Evolutionary conservation across 192 early-diverging fungal species (phyloP), one percentile per base, ranked within the genome.

Genomic region (Coemansia reversa): DNA sequence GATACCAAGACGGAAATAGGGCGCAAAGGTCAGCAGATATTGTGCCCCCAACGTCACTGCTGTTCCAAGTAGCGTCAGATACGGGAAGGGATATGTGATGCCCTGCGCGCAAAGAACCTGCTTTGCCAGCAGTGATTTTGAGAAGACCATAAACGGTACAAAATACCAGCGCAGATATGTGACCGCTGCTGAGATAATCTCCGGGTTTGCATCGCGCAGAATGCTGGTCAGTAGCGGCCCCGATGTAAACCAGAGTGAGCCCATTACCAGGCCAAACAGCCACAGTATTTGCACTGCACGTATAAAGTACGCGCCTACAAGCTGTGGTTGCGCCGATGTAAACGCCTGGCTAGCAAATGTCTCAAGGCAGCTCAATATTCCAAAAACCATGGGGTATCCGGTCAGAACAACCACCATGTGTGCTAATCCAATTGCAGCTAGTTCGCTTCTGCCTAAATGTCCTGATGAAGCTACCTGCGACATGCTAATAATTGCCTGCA

Each of bases 261-360:
- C 77, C 23, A 80, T 32, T 5, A 57, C 72, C 57, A 80, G 69
- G 0, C 77, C 77, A 19, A 71, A 45, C 18, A 48, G 5, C 77
- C 77, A 80, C 33, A 69, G 77, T 18, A 71, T 28, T 62, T 80
- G 77, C 5, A 75, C 19, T 1, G 77, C 72, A 0, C 69, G 63
- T n/a, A 80, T 39, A 61, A 67, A 71, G 61, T 80, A 80, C 2
- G 63, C 77, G 55, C 77, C 77, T 8, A 80, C 77, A 5, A 80
- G 72, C 62, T 58, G 58, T 42, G 77, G 77, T 53, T 67, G 68
- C 11, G 64, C 42, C 3, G 77, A 80, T 5, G 69, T 89, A 55
- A 79, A 92, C 4, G 89, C 85, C 73, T 92, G 89, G 25, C 87
- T 88, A 45, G 86, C 87, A 23, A 91, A 78, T 0, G 91, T 93